Evolutionary conservation across 2,329 filamentous ascomycete species (phyloP), one percentile per base, ranked within the genome.

Genomic region (Penicillium corylophilum): DNA sequence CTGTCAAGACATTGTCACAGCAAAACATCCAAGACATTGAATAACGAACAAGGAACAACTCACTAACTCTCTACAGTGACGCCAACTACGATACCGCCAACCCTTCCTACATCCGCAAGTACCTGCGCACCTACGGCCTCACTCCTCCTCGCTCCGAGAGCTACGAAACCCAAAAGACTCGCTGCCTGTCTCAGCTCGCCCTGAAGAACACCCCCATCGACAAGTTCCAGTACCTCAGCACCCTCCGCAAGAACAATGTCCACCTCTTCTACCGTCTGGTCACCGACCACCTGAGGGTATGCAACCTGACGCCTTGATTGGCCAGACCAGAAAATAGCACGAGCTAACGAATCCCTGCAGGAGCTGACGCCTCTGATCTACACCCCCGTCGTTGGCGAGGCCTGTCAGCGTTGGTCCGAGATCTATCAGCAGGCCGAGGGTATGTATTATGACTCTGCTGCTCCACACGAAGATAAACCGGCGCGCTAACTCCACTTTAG

Each of bases 351-450:
- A 46, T 40, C 41, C 39, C 55, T 61, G 51, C 63, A 76, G 66
- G 76, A 78, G 61, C 62, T 78, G 59, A 77, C 77, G 15, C 76
- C 76, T 44, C 64, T 79, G 53, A 78, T 79, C 57, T 79, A 79
- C 60, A 79, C 77, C 41, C 77, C 77, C 5, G 75, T 76, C 23
- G 77, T 99, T 65, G 94, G 94, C 66, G 93, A 97, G 71, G 94
- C 95, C 61, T 99, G 94, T 78, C 80, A 96, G 70, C 88, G 93
- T 75, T 99, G 95, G 84, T 96, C 92, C 35, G 90, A 93, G 65
- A 84, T 97, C 64, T 97, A 95, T 79, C 95, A 92, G 54, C 88
- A 92, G 62, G 92, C 94, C 20, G 94, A 97, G 80, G 91, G 88
- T 78, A 58, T 62, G 71, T 64, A 47, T 45, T 50, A 35, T 35